Base-by-base conservation (phyloP, 495 filamentous ascomycete species). In the Baudoinia panamericana region DNA sequence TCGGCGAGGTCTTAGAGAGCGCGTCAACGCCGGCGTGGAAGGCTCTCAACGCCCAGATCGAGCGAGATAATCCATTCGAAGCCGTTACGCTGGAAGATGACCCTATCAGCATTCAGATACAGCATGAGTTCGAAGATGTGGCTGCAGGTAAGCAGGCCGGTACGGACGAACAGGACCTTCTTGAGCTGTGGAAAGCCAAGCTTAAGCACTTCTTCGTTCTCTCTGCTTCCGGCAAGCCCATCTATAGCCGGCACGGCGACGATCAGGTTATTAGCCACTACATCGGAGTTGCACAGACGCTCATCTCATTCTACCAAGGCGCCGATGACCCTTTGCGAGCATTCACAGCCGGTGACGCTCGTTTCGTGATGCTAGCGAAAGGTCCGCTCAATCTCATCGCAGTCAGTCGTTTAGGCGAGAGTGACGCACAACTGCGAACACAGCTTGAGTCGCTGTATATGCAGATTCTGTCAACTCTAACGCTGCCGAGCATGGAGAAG, bases 381-480 rank as follows among this genome's bases (percentile, higher is more conserved):
- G 87, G 84, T 0, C 82, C 85, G 3, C 67, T 99, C 11, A 88
- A 95, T 53, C 74, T 99, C 8, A 84, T 99, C 33, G 88, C 86
- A 19, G 88, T 96, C 52, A 93, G 84, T 54, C 75, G 74, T 43
- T 73, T 96, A 43, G 73, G 79, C n/a, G 92, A 99, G 57, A 94
- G 79, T 49, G 86, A 93, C 50, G 59, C 68, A 9, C 84, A 96
- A 57, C 75, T 99, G 19, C 71, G 81, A 33, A 70, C 75, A 29
- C 92, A 99, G 59, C 75, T 99, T 9, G 84, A 94, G 45, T 85
- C 87, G 13, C 63, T 99, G 41, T 96, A 99, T 60, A 93, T 93
- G 79, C 92, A 99, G 59, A 93, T 99, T 29, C 60, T 96, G 25
- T 95, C 90, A 9, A 96, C 92, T 0, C 61, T 99, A 33, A 99